Percentiles rank a stretch among this genome's conserved stretches.
These are phyloP conservation scores for Russula compacta DNA, from an alignment of 768 basidiomycete genomes.

Conservation along the genomic window DNA sequence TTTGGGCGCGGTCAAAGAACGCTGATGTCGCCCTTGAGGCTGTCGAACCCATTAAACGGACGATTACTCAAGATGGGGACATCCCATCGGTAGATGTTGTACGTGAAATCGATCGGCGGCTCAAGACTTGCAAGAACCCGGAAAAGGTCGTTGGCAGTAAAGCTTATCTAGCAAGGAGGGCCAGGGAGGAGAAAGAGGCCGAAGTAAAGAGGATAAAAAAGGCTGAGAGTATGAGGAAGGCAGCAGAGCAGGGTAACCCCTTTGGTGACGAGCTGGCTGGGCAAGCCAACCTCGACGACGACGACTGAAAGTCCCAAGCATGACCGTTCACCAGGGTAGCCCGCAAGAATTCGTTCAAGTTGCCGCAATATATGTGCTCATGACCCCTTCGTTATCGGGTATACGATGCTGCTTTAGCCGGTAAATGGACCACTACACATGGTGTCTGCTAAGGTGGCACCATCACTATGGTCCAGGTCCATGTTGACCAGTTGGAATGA, in stretches of 20 bases:
- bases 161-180: slow-evolving; percentile 63
- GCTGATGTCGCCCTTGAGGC: slow-evolving; percentile 31
- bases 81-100: slow-evolving; percentile 76
- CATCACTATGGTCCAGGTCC: neutral
- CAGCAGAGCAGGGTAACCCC: slow-evolving; percentile 52
- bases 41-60: slow-evolving; percentile 42
- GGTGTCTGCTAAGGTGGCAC: neutral
- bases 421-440: neutral
- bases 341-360: neutral
- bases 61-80: slow-evolving; percentile 47
- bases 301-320: slow-evolving; percentile 14
- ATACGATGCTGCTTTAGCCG: neutral
- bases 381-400: neutral
- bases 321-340: neutral
- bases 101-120: slow-evolving; percentile 78
- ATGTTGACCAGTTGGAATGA: slow-evolving; percentile 7
- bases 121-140: slow-evolving; percentile 89
- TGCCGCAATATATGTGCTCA: neutral
- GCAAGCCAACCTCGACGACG: slow-evolving; percentile 22
- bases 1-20: slow-evolving; percentile 49
- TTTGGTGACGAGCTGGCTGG: slow-evolving; percentile 51
- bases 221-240: slow-evolving; percentile 44
- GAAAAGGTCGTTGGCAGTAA: slow-evolving; percentile 90
- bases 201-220: slow-evolving; percentile 51
- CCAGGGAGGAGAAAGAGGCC: slow-evolving; percentile 60